Evolutionary conservation across 129 eudicot genomes (phyloP), one percentile per base, ranked within the genome.

Genomic region (Chrysanthemum lavandulifolium): DNA sequence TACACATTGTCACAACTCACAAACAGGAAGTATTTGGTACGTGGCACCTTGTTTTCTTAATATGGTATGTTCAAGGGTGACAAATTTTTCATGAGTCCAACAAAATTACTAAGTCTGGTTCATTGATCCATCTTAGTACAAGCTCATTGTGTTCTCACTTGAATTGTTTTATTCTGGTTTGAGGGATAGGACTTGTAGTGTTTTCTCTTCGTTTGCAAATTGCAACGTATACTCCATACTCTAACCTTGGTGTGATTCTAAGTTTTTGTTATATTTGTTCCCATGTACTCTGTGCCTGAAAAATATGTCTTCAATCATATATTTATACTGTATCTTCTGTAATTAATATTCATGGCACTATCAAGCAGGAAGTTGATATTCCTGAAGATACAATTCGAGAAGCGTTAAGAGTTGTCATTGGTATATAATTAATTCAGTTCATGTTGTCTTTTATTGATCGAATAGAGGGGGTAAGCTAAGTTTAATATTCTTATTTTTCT

Each of bases 301-400:
- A 8, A 19, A 25, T 25, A 61, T 36, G 6, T 36, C 66, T 27
- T 61, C 6, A 61, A 11, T 23, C 45, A 12, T 25, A 12, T 36
- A 40, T 36, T 4, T 12, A 40, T 18, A 16, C 1, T 54, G 33
- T 33, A 69, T 53, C 51, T 5, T 71, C 43, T 12, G 40, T 11
- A 7, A 11, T 7, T 11, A 36, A 5, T 47, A 8, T 72, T 60
- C 27, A 14, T 47, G 68, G 61, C 52, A 5, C 63, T 29, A 31
- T 62, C 73, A 56, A 15, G 68, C 86, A 91, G 97, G 97, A 91
- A 74, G 91, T 84, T n/a, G 89, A 89, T 72, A 92, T 92, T 68
- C 96, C 98, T 2, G 96, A 89, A 59, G 96, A 89, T 65, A 82
- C 81, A 51, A 92, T 92, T 45, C 96, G 96, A 54, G 96, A 89